phyloP scores from a whole-genome alignment of 768 basidiomycete species.

The Tulasnella sp. region DNA sequence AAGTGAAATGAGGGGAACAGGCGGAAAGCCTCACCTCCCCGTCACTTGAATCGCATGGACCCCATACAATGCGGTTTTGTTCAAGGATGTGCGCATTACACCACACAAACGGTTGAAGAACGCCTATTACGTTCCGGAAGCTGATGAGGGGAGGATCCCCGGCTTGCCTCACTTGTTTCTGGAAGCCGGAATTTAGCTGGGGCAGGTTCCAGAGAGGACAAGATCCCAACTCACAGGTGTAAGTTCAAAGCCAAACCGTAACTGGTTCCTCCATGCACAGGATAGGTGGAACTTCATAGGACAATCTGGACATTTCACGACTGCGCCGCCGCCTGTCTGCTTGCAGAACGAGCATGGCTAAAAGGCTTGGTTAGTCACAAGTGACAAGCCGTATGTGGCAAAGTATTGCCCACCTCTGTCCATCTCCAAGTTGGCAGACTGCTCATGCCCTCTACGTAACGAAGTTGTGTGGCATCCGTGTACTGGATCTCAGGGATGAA shows the following conservation, averaged over 20 bases:
- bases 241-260: constrained; percentile 89
- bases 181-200: not conserved
- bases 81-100: constrained; percentile 62
- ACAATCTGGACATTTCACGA: constrained; percentile 79
- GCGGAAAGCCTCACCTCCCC: constrained; percentile 59
- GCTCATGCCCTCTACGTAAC: constrained; percentile 79
- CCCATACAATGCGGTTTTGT: constrained; percentile 19
- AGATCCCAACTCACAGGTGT: constrained; percentile 50
- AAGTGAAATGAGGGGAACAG: constrained; percentile 24
- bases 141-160: constrained; percentile 57
- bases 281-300: constrained; percentile 71
- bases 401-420: constrained; percentile 37
- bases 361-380: not conserved
- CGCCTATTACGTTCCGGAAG: constrained; percentile 71
- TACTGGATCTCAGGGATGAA: constrained; percentile 82
- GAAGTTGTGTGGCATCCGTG: constrained; percentile 62
- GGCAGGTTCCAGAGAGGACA: constrained; percentile 1
- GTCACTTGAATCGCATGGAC: constrained; percentile 46
- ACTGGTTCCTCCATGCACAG: constrained; percentile 80
- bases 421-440: constrained; percentile 25
- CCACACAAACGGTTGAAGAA: constrained; percentile 66
- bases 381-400: not conserved
- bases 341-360: constrained; percentile 74
- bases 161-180: constrained; percentile 55
- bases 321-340: constrained; percentile 57